Evolutionary conservation across 78 protist genomes (phyloP).

Genomic region (Cavenderia fasciculata): DNA sequence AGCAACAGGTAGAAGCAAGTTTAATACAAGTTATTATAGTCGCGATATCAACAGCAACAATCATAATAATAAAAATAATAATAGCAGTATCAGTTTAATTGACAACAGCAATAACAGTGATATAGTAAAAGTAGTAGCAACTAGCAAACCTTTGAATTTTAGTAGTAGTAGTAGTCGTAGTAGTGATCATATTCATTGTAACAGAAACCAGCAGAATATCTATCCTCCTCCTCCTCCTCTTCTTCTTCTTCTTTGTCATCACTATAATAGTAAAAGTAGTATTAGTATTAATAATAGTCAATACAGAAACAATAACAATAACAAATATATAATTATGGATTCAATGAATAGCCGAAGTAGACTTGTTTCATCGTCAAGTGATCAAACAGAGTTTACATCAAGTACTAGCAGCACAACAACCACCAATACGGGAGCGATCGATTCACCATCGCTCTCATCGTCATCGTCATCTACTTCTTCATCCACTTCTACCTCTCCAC

Average conservation of each 20-base stretch:
- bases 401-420: neutral
- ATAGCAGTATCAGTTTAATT: constrained; percentile 30
- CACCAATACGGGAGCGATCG: neutral
- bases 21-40: neutral
- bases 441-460: neutral
- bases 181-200: too few relatives aligned
- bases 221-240: too few relatives aligned
- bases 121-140: neutral
- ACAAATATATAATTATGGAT: too few relatives aligned
- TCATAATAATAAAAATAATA: neutral
- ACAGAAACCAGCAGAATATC: too few relatives aligned
- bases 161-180: neutral
- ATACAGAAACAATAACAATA: too few relatives aligned
- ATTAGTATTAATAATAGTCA: too few relatives aligned
- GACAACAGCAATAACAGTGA: neutral
- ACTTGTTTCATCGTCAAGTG: too few relatives aligned
- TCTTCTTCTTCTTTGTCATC: too few relatives aligned
- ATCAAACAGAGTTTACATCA: too few relatives aligned
- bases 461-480: constrained; percentile 6
- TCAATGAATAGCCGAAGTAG: too few relatives aligned
- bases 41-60: neutral
- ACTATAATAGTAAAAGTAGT: too few relatives aligned
- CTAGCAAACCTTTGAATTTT: neutral
- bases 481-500: neutral
- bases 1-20: too few relatives aligned